These are phyloP conservation scores for Saturnispora zaruensis DNA, from an alignment of 805 yeast genomes.

Conservation along the genomic window DNA sequence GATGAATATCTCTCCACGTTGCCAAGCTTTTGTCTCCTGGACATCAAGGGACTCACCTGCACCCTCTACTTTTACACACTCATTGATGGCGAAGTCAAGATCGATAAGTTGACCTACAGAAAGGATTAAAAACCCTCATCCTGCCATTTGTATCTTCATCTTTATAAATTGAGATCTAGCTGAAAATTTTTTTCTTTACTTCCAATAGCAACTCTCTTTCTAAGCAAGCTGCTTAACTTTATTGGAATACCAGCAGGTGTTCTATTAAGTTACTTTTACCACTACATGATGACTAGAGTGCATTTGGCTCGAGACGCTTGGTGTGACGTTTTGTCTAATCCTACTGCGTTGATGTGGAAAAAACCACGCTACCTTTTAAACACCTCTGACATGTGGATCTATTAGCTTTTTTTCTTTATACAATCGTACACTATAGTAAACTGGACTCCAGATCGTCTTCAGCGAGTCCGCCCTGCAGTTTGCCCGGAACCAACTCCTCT, in stretches of 20 bases:
- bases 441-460: conserved; percentile 51
- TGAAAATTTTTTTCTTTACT: not conserved
- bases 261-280: not conserved
- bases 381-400: conserved; percentile 7
- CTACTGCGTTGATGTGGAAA: conserved; percentile 87
- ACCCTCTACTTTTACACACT: conserved; percentile 80
- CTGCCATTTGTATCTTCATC: not conserved
- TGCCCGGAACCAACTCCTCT: conserved; percentile 54
- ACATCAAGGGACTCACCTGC: conserved; percentile 70
- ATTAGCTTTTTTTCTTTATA: not conserved
- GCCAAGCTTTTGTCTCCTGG: conserved; percentile 85
- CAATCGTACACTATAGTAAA: conserved; percentile 23
- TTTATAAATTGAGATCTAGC: not conserved
- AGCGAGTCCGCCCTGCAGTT: conserved; percentile 38
- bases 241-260: not conserved
- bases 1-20: conserved; percentile 32
- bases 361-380: conserved; percentile 85
- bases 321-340: conserved; percentile 25
- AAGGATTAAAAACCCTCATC: conserved; percentile 4
- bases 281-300: conserved; percentile 86
- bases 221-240: not conserved
- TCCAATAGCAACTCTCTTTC: not conserved
- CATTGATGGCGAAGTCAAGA: conserved; percentile 76
- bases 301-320: conserved; percentile 97
- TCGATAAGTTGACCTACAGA: conserved; percentile 36